Evolutionary conservation across 2,329 filamentous ascomycete genomes (phyloP).

Genomic region (Bipolaris cookei): DNA sequence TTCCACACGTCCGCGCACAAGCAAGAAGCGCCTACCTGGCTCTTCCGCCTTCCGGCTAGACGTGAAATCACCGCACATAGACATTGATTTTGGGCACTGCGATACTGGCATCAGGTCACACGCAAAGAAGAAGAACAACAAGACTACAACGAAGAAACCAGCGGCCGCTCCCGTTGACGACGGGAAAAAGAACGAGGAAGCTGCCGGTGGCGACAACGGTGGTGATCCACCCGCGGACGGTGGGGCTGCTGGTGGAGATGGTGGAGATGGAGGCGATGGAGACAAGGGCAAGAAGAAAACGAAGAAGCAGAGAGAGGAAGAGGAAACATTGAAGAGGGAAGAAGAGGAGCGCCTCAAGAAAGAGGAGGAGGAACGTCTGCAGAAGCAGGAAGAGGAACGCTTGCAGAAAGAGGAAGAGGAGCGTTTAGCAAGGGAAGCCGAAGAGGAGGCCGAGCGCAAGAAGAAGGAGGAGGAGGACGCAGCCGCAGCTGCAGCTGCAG

Average conservation of each 20-base stretch:
- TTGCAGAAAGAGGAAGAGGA: slow-evolving; percentile 40
- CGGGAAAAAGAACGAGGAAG: slow-evolving; percentile 57
- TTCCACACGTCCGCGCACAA: slow-evolving; percentile 39
- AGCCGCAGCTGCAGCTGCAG: slow-evolving; percentile 39
- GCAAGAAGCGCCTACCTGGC: slow-evolving; percentile 35
- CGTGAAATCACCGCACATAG: slow-evolving; percentile 45
- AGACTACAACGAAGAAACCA: slow-evolving; percentile 44
- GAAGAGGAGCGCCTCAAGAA: slow-evolving; percentile 50
- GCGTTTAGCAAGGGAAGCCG: slow-evolving; percentile 47
- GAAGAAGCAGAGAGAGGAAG: slow-evolving; percentile 49
- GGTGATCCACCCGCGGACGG: slow-evolving; percentile 48
- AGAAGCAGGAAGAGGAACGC: slow-evolving; percentile 48
- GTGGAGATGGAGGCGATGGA: slow-evolving; percentile 39
- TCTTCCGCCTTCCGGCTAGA: slow-evolving; percentile 40
- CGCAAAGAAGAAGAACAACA: slow-evolving; percentile 60
- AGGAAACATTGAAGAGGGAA: slow-evolving; percentile 45
- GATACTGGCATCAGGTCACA: slow-evolving; percentile 60
- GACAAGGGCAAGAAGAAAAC: slow-evolving; percentile 50
- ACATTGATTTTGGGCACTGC: slow-evolving; percentile 65
- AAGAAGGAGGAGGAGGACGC: slow-evolving; percentile 46
- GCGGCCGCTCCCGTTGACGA: slow-evolving; percentile 50
- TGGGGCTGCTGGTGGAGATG: slow-evolving; percentile 43
- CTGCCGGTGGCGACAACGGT: slow-evolving; percentile 40
- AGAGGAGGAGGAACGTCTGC: slow-evolving; percentile 43
- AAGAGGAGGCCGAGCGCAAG: slow-evolving; percentile 49